Conservation (phyloP, 495 filamentous ascomycete genomes). For the Chaetomidium leptoderma region DNA sequence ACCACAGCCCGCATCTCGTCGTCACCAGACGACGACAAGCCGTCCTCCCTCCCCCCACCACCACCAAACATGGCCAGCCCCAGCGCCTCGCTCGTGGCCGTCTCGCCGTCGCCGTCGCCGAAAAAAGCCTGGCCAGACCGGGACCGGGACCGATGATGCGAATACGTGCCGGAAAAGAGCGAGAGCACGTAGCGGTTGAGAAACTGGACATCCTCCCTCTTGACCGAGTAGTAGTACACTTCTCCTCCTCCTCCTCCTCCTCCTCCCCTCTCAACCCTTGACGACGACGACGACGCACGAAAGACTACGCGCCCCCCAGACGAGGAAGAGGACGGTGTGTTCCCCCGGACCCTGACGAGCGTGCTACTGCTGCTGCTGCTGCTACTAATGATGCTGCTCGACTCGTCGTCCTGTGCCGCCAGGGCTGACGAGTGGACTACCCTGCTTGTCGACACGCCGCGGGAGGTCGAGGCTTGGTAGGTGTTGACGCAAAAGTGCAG, state of each 20-base stretch:
- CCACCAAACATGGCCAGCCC: slow-evolving; percentile 24
- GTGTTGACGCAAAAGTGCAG: slow-evolving; percentile 33
- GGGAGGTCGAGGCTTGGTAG: slow-evolving; percentile 16
- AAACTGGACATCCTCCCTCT: slow-evolving; percentile 11
- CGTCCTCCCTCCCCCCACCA: no score
- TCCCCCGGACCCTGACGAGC: background rate
- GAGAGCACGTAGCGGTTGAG: slow-evolving; percentile 18
- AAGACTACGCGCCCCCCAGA: background rate
- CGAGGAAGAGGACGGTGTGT: background rate
- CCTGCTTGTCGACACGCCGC: slow-evolving; percentile 17
- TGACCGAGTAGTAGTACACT: slow-evolving; percentile 27
- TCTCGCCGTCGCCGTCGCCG: no score
- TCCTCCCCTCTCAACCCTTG: no score
- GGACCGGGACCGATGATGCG: no score
- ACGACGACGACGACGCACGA: no score
- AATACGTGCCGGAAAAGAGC: slow-evolving; percentile 23
- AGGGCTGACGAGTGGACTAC: slow-evolving; percentile 22
- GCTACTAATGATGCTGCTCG: no score
- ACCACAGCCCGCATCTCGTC: slow-evolving; percentile 12
- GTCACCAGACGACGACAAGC: background rate
- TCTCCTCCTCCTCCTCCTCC: no score
- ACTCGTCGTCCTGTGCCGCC: background rate
- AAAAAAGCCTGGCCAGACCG: slow-evolving; percentile 5
- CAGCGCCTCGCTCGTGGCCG: slow-evolving; percentile 18
- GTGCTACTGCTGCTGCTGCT: background rate